Evolutionary conservation across 164 flowering plant genomes (phyloP), one percentile per base, ranked within the genome.

Genomic region (Stephania yunnanensis): DNA sequence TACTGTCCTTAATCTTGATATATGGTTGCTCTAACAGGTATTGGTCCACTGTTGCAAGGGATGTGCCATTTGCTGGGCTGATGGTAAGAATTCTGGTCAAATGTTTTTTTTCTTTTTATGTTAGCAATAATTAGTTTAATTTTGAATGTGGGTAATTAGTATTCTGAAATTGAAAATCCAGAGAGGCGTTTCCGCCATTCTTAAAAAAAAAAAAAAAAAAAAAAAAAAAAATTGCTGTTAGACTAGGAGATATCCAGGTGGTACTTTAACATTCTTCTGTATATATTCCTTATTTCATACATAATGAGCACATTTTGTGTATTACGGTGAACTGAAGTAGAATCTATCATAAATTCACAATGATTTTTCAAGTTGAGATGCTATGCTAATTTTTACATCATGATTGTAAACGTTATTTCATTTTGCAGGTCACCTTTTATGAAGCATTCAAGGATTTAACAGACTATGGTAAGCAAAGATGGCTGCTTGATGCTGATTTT

Each of bases 41-140:
- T 72, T 84, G 89, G 94, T 94, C 98, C 72, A 94, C 98, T 17
- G 92, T 94, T 75, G 96, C 96, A 68, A 89, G 98, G 79, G 98
- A 94, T 86, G 93, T 94, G 74, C 98, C 98, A 55, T 92, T 94
- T 87, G 97, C 98, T 78, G 98, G 98, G 75, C 82, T 94, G 20
- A 90, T 92, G 98, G 98, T 94, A 85, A 29, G 75, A 69, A 10
- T 48, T 29, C 2, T 55, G 22, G 46, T 69, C n/a, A 7, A 46
- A 73, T 5, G 25, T 22, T 73, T 7, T 53, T 22, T 53, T 29
- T 58, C 13, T 25, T 25, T 25, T 58, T 12, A 29, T 46, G 46
- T 52, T 2, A 63, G 48, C 58, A 25, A n/a, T 25, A 22, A 36
- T 52, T 19, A 36, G 4, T 36, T 36, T 36, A 36, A 42, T 72